These are phyloP conservation scores for Colletotrichum salicis DNA, from an alignment of 2,329 filamentous ascomycete genomes.

Conservation along the genomic window DNA sequence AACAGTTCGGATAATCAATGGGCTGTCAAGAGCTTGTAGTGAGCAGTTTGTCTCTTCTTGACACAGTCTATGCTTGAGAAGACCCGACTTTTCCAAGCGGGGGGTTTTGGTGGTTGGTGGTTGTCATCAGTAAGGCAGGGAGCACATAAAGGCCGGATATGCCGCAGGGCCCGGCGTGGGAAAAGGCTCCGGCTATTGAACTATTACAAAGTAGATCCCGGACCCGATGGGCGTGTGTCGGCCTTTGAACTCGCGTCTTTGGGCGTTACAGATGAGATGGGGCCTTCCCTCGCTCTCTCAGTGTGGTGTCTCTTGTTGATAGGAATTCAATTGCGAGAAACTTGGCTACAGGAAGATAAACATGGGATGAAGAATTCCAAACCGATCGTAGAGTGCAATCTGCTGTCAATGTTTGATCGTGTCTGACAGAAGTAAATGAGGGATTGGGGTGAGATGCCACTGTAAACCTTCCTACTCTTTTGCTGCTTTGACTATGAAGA, in stretches of 20 bases:
- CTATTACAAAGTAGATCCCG: conserved; percentile 10
- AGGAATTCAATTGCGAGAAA: not conserved
- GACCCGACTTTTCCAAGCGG: conserved; percentile 4
- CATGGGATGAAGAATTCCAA: not conserved
- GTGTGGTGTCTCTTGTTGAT: not conserved
- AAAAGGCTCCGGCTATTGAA: not conserved
- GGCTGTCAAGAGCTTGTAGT: conserved; percentile 6
- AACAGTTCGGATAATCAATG: not conserved
- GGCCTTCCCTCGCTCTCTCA: not conserved
- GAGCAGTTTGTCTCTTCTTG: conserved; percentile 6
- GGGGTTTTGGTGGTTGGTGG: not conserved
- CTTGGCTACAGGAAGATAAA: not conserved
- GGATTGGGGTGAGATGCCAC: not conserved
- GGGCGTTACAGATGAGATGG: conserved; percentile 12
- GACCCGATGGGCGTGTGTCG: conserved; percentile 6
- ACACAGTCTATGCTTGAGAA: conserved; percentile 26
- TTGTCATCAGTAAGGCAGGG: not conserved
- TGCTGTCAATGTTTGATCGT: not conserved
- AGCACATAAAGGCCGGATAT: not conserved
- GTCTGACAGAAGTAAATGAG: not conserved
- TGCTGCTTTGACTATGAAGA: not conserved
- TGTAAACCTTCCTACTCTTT: not conserved
- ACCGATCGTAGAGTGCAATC: not conserved
- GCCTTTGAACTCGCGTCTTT: not conserved
- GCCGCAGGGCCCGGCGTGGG: not conserved